These are phyloP conservation scores for Blumeria graminis DNA, from an alignment of 2,329 filamentous ascomycete species.

Conservation along the genomic window DNA sequence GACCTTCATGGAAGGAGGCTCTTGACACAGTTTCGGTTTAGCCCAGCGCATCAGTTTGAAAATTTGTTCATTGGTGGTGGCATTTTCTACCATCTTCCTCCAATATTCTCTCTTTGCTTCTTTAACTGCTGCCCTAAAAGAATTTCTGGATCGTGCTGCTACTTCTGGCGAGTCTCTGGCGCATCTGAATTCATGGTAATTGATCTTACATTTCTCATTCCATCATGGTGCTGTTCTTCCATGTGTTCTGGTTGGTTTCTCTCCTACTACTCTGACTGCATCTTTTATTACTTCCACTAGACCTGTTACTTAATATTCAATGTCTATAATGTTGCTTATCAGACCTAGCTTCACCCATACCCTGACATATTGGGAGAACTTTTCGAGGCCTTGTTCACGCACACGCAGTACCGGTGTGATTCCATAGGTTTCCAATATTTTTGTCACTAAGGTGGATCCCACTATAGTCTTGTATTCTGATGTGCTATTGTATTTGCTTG, in stretches of 20 bases:
- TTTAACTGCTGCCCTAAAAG: background rate
- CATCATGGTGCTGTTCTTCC: background rate
- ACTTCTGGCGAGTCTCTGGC: no score
- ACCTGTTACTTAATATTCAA: background rate
- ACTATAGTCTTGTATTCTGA: background rate
- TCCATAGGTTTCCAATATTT: background rate
- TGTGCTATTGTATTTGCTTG: background rate
- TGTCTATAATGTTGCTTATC: background rate
- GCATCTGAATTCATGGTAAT: background rate
- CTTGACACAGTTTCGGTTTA: no score
- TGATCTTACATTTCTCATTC: background rate
- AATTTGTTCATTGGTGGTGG: background rate
- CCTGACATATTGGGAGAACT: background rate
- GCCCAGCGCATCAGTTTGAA: background rate
- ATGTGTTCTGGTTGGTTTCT: background rate
- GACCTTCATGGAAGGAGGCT: no score
- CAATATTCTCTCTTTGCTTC: background rate
- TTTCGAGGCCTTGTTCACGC: background rate
- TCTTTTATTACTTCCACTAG: background rate
- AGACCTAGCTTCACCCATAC: background rate
- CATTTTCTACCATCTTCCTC: background rate
- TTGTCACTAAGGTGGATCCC: background rate
- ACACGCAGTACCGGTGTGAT: background rate
- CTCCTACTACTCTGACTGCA: background rate
- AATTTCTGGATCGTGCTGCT: background rate